Conservation (phyloP, 805 yeast genomes). For the Lipomyces sp. region DNA sequence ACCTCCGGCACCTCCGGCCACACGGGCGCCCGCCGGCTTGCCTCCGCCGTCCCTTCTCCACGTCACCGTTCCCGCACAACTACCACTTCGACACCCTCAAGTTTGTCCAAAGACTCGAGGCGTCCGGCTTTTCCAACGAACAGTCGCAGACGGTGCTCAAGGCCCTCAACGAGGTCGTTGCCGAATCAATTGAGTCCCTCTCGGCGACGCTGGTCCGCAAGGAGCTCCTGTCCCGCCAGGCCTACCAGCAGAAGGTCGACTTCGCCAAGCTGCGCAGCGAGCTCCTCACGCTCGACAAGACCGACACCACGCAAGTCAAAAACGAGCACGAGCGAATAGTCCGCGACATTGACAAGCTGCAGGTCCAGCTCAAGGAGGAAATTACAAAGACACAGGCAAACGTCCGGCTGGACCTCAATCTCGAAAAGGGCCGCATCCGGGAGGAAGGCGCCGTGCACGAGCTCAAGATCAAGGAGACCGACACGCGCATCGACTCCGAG, state of each 20-base stretch:
- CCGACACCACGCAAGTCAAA: constrained; percentile 75
- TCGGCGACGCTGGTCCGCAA: constrained; percentile 78
- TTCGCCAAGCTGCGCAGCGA: constrained; percentile 93
- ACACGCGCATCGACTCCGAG: constrained; percentile 92
- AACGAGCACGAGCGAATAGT: constrained; percentile 84
- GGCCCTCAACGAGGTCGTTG: constrained; percentile 68
- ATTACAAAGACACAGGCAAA: constrained; percentile 86
- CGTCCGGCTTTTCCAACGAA: constrained; percentile 65
- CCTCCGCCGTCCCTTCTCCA: background rate
- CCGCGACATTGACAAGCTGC: constrained; percentile 79
- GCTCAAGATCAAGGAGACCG: constrained; percentile 89
- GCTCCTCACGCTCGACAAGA: constrained; percentile 78
- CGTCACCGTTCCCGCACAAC: background rate
- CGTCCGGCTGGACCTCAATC: constrained; percentile 82
- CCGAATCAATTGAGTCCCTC: constrained; percentile 73
- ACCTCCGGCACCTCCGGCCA: background rate
- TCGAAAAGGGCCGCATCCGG: constrained; percentile 92
- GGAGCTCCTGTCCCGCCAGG: constrained; percentile 74
- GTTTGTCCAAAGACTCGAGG: constrained; percentile 63
- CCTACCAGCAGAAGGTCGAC: constrained; percentile 95
- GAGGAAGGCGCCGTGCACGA: constrained; percentile 93
- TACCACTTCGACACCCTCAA: constrained; percentile 70
- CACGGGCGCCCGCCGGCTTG: background rate
- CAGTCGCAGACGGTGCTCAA: constrained; percentile 80
- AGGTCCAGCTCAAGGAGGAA: constrained; percentile 83